Evolutionary conservation across 2,329 filamentous ascomycete species (phyloP).

Genomic region (Apiospora sp.): DNA sequence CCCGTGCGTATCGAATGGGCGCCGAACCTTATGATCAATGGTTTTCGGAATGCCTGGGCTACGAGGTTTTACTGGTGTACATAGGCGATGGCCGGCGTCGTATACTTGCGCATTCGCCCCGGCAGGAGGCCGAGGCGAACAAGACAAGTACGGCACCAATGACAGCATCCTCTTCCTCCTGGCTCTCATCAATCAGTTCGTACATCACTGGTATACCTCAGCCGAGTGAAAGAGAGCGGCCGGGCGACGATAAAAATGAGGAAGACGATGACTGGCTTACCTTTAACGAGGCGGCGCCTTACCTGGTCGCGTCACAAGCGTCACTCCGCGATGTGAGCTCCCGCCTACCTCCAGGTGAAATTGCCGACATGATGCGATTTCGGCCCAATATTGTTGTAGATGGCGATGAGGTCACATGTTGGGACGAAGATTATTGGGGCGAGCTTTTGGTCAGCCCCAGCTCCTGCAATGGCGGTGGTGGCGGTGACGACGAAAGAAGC

Average conservation of each 20-base stretch:
- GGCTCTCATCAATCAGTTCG: conserved; percentile 45
- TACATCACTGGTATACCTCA: conserved; percentile 39
- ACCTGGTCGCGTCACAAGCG: conserved; percentile 73
- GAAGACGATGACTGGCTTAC: conserved; percentile 61
- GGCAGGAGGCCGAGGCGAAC: conserved; percentile 37
- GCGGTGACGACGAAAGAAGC: conserved; percentile 1
- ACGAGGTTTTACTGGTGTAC: conserved; percentile 67
- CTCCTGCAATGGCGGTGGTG: not conserved
- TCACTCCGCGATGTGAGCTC: conserved; percentile 73
- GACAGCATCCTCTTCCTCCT: conserved; percentile 32
- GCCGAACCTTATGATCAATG: conserved; percentile 62
- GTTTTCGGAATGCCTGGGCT: conserved; percentile 74
- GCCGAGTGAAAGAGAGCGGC: not conserved
- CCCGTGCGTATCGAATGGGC: conserved; percentile 70
- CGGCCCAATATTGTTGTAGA: conserved; percentile 76
- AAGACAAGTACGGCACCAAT: conserved; percentile 44
- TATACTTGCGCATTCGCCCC: conserved; percentile 65
- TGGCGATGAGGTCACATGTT: conserved; percentile 58
- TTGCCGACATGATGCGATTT: conserved; percentile 73
- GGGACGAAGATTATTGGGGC: conserved; percentile 78
- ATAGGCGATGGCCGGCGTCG: conserved; percentile 67
- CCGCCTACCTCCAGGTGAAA: conserved; percentile 57
- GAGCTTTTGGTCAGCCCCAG: conserved; percentile 57
- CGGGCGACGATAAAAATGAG: not conserved
- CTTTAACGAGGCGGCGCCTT: conserved; percentile 79